phyloP scores from a whole-genome alignment of 768 basidiomycete genomes.

The Asterophora parasitica region DNA sequence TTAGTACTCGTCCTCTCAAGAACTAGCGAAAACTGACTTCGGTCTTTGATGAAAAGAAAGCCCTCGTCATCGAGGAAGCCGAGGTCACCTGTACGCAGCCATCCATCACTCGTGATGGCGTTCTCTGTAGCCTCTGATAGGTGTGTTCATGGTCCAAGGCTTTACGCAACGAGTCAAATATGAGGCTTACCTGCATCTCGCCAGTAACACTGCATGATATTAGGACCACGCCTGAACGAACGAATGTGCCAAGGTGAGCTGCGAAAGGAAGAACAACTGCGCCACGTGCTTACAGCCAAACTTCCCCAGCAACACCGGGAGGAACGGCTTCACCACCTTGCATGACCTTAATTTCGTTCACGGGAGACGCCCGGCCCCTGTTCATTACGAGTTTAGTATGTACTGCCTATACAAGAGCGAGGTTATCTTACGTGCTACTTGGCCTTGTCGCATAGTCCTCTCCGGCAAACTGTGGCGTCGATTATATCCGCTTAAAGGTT shows the following conservation, averaged over 20 bases:
- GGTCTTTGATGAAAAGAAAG: slow-evolving; percentile 55
- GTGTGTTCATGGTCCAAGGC: not conserved
- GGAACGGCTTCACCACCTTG: slow-evolving; percentile 31
- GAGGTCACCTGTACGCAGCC: slow-evolving; percentile 54
- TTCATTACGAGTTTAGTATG: slow-evolving; percentile 3
- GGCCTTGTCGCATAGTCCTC: slow-evolving; percentile 54
- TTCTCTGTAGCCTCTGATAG: slow-evolving; percentile 42
- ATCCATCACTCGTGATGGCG: slow-evolving; percentile 48
- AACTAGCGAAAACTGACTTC: slow-evolving; percentile 28
- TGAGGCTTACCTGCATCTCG: slow-evolving; percentile 40
- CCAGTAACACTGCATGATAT: slow-evolving; percentile 62
- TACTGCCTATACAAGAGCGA: not conserved
- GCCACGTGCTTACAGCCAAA: slow-evolving; percentile 40
- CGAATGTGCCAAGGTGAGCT: not conserved
- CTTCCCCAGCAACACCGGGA: slow-evolving; percentile 38
- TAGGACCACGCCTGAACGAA: slow-evolving; percentile 45
- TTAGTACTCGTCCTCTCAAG: not conserved
- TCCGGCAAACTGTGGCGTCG: slow-evolving; percentile 36
- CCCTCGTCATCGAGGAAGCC: slow-evolving; percentile 52
- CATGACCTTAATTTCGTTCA: slow-evolving; percentile 53
- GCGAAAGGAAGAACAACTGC: not conserved
- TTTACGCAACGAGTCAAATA: not conserved
- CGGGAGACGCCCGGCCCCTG: slow-evolving; percentile 55
- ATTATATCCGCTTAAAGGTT: not conserved
- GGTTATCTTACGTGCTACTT: slow-evolving; percentile 40